Percentiles rank a stretch among this genome's conserved stretches.
phyloP scores from a whole-genome alignment of 2,329 filamentous ascomycete genomes.

The Paraphoma chrysanthemicola region DNA sequence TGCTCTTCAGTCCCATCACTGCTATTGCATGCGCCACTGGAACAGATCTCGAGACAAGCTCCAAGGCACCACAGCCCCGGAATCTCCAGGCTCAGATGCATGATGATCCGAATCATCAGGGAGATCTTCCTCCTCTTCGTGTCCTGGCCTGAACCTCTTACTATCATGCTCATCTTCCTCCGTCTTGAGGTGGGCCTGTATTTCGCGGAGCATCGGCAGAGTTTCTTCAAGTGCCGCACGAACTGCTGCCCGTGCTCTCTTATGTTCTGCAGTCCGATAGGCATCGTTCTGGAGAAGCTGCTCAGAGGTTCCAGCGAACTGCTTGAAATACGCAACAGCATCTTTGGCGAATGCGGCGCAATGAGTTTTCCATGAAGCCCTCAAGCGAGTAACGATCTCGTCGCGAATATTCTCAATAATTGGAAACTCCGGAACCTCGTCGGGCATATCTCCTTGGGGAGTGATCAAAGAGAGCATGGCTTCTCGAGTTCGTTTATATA shows the following conservation, averaged over 20 bases:
- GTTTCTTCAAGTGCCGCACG: constrained; percentile 3
- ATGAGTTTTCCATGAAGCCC: not conserved
- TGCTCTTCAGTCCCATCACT: too few species aligned
- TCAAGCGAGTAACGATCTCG: not conserved
- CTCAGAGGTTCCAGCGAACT: constrained; percentile 1
- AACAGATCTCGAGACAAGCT: too few species aligned
- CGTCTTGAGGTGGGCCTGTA: not conserved
- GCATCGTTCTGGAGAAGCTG: constrained; percentile 4
- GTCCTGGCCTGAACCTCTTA: not conserved
- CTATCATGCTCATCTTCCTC: not conserved
- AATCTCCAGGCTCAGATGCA: too few species aligned
- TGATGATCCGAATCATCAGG: not conserved
- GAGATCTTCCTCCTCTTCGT: not conserved
- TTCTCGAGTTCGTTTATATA: constrained; percentile 3
- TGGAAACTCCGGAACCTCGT: not conserved
- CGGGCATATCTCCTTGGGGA: not conserved
- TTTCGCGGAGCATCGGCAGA: not conserved
- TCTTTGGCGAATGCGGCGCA: constrained; percentile 6
- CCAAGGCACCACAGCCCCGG: too few species aligned
- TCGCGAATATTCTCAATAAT: constrained; percentile 3
- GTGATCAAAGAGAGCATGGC: not conserved
- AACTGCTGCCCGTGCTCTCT: constrained; percentile 2
- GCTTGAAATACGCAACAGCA: not conserved
- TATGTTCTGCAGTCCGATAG: constrained; percentile 5
- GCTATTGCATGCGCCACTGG: too few species aligned